Evolutionary conservation across 257 asterid species (phyloP).

Genomic region (Pogostemon cablin): DNA sequence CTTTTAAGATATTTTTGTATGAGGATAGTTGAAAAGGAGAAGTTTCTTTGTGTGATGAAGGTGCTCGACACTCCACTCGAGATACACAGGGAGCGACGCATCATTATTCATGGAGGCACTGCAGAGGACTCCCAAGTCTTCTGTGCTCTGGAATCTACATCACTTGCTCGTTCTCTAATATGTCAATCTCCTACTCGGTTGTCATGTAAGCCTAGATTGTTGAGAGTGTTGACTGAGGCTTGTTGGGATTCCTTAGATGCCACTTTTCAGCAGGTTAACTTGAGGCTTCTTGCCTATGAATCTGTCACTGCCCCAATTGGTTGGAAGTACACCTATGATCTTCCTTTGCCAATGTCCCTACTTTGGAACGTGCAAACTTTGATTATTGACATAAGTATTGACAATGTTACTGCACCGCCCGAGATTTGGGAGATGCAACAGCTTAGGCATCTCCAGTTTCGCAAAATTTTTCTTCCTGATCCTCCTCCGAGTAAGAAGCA

Average conservation of each 20-base stretch:
- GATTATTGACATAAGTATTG: not conserved
- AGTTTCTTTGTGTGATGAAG: conserved; percentile 4
- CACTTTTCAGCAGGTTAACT: conserved; percentile 14
- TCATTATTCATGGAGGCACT: not conserved
- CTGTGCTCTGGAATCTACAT: not conserved
- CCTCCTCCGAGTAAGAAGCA: not conserved
- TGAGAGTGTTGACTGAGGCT: conserved; percentile 15
- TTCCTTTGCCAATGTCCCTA: conserved; percentile 17
- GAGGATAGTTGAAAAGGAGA: conserved; percentile 10
- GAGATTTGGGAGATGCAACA: conserved; percentile 31
- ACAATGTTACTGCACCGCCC: not conserved
- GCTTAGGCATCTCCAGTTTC: conserved; percentile 25
- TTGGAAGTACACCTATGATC: not conserved
- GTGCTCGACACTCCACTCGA: not conserved
- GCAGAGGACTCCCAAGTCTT: not conserved
- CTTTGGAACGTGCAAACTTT: conserved; percentile 32
- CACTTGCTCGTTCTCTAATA: conserved; percentile 21
- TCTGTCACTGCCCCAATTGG: not conserved
- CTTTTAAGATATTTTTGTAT: conserved; percentile 14
- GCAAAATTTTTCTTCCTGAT: not conserved
- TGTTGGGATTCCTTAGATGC: not conserved
- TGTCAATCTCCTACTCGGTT: not conserved
- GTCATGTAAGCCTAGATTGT: conserved; percentile 13
- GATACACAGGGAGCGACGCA: conserved; percentile 5
- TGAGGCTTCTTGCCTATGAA: conserved; percentile 4